Conservation (phyloP, 345 rosid genomes). For the Acer campestre region DNA sequence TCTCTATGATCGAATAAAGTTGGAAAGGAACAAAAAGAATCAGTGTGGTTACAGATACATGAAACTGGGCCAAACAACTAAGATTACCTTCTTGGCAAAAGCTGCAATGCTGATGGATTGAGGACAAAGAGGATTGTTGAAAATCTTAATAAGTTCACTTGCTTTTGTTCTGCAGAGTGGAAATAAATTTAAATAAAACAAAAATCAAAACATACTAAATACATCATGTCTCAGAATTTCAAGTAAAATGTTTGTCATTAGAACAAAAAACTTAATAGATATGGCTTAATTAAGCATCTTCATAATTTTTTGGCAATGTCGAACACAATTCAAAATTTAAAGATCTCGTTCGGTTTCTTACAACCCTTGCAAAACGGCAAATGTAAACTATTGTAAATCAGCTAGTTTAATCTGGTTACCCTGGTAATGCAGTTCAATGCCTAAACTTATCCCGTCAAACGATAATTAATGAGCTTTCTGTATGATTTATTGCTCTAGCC, state of each 20-base stretch:
- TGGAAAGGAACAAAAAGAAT: neutral
- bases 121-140: constrained; percentile 71
- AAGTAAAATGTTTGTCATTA: constrained; percentile 6
- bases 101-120: constrained; percentile 68
- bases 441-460: neutral
- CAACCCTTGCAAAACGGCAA: neutral
- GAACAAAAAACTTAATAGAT: neutral
- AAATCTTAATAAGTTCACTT: constrained; percentile 65
- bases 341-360: neutral
- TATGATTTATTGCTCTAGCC: neutral
- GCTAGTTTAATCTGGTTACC: neutral
- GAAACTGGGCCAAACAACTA: constrained; percentile 10
- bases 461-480: neutral
- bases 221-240: constrained; percentile 6
- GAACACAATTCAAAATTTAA: neutral
- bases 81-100: constrained; percentile 81
- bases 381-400: neutral
- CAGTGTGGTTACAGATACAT: constrained; percentile 8
- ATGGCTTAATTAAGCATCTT: neutral
- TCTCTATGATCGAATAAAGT: constrained; percentile 9
- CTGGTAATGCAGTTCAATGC: neutral
- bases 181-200: constrained; percentile 9
- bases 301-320: neutral
- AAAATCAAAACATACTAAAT: neutral
- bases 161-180: constrained; percentile 65